A percentile compares a stretch with the other conserved stretches of the same genome.
These are phyloP conservation scores for Coniochaeta hoffmannii DNA, from an alignment of 2,329 filamentous ascomycete species.

Conservation along the genomic window DNA sequence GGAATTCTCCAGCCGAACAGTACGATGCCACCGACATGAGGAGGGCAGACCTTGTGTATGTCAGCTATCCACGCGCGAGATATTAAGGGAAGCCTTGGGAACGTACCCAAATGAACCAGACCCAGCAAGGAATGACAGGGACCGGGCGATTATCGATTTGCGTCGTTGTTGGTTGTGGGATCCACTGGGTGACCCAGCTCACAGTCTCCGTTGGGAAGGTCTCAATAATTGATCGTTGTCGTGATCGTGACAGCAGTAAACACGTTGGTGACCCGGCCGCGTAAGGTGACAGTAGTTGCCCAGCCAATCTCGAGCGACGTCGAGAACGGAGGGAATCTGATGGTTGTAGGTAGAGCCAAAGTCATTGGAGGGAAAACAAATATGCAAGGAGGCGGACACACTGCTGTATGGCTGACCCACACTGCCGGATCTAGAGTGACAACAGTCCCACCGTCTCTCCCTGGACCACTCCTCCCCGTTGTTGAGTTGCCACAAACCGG, in stretches of 20 bases:
- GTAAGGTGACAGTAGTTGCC: background rate
- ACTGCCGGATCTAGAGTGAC: conserved; percentile 4
- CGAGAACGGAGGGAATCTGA: conserved; percentile 7
- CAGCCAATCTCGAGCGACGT: background rate
- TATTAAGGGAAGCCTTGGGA: no score
- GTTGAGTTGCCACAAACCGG: background rate
- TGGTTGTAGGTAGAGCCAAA: conserved; percentile 2
- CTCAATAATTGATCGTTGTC: background rate
- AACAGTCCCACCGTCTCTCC: background rate
- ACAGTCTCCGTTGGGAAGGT: background rate
- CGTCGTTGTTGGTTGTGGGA: background rate
- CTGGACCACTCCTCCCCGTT: background rate
- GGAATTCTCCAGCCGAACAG: conserved; percentile 1
- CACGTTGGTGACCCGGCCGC: background rate
- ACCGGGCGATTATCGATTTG: background rate
- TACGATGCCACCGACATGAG: conserved; percentile 5
- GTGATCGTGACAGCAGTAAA: background rate
- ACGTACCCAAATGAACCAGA: conserved; percentile 4
- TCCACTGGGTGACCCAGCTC: background rate
- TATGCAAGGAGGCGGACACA: conserved; percentile 3
- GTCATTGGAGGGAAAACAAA: conserved; percentile 3
- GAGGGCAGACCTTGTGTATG: conserved; percentile 3
- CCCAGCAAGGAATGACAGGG: conserved; percentile 8
- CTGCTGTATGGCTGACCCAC: conserved; percentile 2
- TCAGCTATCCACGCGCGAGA: no score